Evolutionary conservation across 2,329 filamentous ascomycete species (phyloP).

Genomic region (Ophiosphaerella narmari): DNA sequence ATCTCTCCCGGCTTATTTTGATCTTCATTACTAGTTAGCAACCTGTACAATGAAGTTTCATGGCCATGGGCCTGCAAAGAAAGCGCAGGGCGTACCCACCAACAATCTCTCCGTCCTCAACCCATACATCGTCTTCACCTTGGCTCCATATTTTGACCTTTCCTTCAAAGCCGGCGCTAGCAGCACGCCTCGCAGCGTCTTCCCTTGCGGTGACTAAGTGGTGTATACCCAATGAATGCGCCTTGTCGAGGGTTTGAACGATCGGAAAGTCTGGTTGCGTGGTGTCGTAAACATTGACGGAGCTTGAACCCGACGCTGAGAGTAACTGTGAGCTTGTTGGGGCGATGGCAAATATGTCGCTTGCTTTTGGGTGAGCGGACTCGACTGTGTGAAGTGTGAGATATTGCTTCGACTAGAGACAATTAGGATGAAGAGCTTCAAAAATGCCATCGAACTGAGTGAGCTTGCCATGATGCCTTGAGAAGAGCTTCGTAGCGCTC

Average conservation of each 20-base stretch:
- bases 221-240: constrained; percentile 88
- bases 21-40: constrained; percentile 40
- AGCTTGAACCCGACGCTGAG: constrained; percentile 74
- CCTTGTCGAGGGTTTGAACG: constrained; percentile 75
- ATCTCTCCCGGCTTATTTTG: constrained; percentile 69
- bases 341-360: constrained; percentile 83
- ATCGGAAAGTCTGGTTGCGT: constrained; percentile 73
- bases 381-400: constrained; percentile 90
- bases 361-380: constrained; percentile 71
- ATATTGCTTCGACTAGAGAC: constrained; percentile 90
- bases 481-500: constrained; percentile 3
- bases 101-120: constrained; percentile 55
- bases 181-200: constrained; percentile 66
- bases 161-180: constrained; percentile 86
- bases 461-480: not conserved
- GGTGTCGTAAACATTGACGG: constrained; percentile 79
- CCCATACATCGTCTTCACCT: constrained; percentile 58
- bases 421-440: constrained; percentile 12
- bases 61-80: constrained; percentile 7
- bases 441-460: constrained; percentile 5
- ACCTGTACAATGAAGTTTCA: not conserved
- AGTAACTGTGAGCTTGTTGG: constrained; percentile 74
- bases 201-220: constrained; percentile 75
- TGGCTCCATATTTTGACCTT: constrained; percentile 82
- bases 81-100: constrained; percentile 36